Conservation (phyloP, 129 eudicot species). For the Gnaphalium uliginosum region DNA sequence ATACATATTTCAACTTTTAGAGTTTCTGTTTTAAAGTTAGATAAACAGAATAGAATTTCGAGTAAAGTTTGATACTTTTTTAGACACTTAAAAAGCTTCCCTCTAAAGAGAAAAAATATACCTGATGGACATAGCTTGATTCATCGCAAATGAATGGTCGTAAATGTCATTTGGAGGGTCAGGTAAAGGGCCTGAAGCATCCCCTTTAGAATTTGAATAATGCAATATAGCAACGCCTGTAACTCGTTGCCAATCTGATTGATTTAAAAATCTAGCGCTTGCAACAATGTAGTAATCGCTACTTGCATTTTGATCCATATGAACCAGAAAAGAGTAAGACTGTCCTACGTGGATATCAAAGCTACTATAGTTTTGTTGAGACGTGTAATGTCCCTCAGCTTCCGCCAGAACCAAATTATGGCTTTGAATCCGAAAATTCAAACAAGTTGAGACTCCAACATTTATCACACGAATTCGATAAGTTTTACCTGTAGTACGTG, state of each 20-base stretch:
- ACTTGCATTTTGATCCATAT: conserved; percentile 96
- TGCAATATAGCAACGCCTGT: conserved; percentile 90
- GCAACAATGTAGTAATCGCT: conserved; percentile 91
- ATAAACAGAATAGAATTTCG: no score
- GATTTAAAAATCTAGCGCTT: conserved; percentile 82
- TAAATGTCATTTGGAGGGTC: conserved; percentile 72
- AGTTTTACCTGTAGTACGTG: conserved; percentile 62
- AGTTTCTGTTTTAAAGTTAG: background rate
- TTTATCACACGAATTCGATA: conserved; percentile 83
- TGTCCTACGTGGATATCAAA: conserved; percentile 94
- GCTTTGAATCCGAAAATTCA: conserved; percentile 83
- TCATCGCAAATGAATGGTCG: conserved; percentile 61
- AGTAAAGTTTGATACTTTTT: background rate
- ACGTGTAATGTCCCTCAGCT: conserved; percentile 78
- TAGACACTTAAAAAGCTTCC: background rate
- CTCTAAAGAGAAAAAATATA: conserved; percentile 9
- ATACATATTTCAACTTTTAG: no score
- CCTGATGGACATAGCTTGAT: conserved; percentile 90
- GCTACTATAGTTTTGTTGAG: conserved; percentile 71
- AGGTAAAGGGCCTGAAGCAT: conserved; percentile 82
- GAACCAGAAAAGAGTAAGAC: conserved; percentile 81
- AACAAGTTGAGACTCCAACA: conserved; percentile 82
- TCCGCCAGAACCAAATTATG: conserved; percentile 78
- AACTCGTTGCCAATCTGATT: conserved; percentile 76
- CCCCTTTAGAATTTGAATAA: conserved; percentile 72